A percentile compares a stretch with the other conserved stretches of the same genome.
Evolutionary conservation across 2,329 filamentous ascomycete genomes (phyloP).

Genomic region (Podosphaera fusca): DNA sequence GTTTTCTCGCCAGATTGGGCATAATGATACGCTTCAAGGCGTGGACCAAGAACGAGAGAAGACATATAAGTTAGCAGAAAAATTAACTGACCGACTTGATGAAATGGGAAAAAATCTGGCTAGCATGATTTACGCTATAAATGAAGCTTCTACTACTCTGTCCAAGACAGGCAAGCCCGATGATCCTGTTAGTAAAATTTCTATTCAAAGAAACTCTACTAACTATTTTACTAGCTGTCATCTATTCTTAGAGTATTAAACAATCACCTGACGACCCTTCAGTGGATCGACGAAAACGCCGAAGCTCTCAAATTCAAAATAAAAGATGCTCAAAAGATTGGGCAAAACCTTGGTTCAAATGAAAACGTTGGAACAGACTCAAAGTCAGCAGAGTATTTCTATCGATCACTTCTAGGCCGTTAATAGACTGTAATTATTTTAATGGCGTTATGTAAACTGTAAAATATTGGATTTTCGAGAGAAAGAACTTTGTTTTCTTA

Average conservation of each 20-base stretch:
- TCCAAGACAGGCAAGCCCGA: slow-evolving; percentile 77
- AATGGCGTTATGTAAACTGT: no score
- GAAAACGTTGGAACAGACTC: slow-evolving; percentile 36
- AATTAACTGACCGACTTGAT: slow-evolving; percentile 69
- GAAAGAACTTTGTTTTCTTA: no score
- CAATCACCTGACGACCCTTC: slow-evolving; percentile 71
- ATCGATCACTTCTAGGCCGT: slow-evolving; percentile 63
- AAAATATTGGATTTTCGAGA: no score
- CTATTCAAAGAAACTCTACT: slow-evolving; percentile 1
- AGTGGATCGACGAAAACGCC: slow-evolving; percentile 79
- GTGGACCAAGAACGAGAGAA: slow-evolving; percentile 89
- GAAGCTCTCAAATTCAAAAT: slow-evolving; percentile 66
- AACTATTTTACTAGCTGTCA: slow-evolving; percentile 37
- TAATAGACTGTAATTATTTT: slow-evolving; percentile 21
- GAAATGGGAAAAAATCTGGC: slow-evolving; percentile 82
- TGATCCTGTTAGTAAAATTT: slow-evolving; percentile 44
- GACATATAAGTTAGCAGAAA: slow-evolving; percentile 91
- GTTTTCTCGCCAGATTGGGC: slow-evolving; percentile 56
- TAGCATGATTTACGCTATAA: slow-evolving; percentile 97
- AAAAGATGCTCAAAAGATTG: slow-evolving; percentile 55
- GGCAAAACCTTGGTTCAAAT: slow-evolving; percentile 31
- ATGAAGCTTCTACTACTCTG: slow-evolving; percentile 68
- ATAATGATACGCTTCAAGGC: slow-evolving; percentile 53
- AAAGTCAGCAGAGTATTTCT: slow-evolving; percentile 71
- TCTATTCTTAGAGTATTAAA: slow-evolving; percentile 94